A percentile compares a stretch with the other conserved stretches of the same genome.
Evolutionary conservation across 306 rosid species (phyloP).

Genomic region (Glycine soja): DNA sequence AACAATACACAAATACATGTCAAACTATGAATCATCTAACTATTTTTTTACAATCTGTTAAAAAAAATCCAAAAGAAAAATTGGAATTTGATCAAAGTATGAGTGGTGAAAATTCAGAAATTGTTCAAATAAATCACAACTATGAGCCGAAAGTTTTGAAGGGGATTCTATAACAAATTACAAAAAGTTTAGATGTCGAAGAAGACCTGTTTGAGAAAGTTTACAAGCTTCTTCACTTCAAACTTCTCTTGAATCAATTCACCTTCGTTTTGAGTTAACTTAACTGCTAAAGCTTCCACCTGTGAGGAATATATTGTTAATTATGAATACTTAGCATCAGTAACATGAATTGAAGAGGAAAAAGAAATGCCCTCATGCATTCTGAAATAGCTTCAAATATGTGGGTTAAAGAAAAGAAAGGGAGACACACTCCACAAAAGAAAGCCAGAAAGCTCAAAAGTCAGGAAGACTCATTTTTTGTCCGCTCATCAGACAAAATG

Average conservation of each 20-base stretch:
- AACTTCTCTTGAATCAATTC: conserved; percentile 97
- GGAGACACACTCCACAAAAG: no score
- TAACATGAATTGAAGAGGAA: conserved; percentile 26
- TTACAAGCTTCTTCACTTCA: conserved; percentile 93
- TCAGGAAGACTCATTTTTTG: conserved; percentile 21
- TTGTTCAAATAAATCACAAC: conserved; percentile 27
- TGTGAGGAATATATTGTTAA: conserved; percentile 47
- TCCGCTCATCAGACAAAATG: conserved; percentile 18
- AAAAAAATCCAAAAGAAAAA: neutral
- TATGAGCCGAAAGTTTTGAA: conserved; percentile 19
- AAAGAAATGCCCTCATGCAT: conserved; percentile 8
- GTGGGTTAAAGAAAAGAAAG: neutral
- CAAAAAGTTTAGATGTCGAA: conserved; percentile 11
- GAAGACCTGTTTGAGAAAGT: conserved; percentile 92
- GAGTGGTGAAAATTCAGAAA: conserved; percentile 14
- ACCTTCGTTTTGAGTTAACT: conserved; percentile 97
- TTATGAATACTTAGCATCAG: conserved; percentile 22
- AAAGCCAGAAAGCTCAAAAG: conserved; percentile 13
- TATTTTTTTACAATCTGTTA: conserved; percentile 1
- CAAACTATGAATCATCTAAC: conserved; percentile 1
- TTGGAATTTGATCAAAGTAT: conserved; percentile 26
- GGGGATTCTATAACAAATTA: conserved; percentile 31
- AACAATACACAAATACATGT: conserved; percentile 9
- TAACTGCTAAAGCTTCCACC: conserved; percentile 99
- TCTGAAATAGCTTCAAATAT: conserved; percentile 28